phyloP scores from a whole-genome alignment of 1,139 yeast genomes.

The Meyerozyma guilliermondii region DNA sequence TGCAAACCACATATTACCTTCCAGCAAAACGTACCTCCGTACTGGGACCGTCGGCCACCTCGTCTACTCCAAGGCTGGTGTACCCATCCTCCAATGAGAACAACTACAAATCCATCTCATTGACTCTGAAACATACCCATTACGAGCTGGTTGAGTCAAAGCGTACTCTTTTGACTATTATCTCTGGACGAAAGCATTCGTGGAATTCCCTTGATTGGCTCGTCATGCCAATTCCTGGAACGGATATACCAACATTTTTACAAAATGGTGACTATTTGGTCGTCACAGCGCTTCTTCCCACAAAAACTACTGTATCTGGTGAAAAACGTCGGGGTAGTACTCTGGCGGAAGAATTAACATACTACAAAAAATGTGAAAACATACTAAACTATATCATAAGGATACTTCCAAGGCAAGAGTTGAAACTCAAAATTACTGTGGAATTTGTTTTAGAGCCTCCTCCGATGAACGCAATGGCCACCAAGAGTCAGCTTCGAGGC shows the following conservation, averaged over 20 bases:
- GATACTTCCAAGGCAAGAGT: constrained; percentile 19
- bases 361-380: constrained; percentile 31
- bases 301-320: constrained; percentile 16
- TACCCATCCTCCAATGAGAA: constrained; percentile 36
- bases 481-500: constrained; percentile 13
- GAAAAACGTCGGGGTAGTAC: constrained; percentile 6
- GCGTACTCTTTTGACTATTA: constrained; percentile 33
- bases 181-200: constrained; percentile 41
- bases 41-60: constrained; percentile 3
- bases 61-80: constrained; percentile 6
- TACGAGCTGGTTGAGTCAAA: constrained; percentile 17
- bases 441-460: constrained; percentile 36
- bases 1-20: constrained; percentile 31
- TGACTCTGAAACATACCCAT: constrained; percentile 33
- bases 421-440: constrained; percentile 46
- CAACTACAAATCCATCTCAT: constrained; percentile 36
- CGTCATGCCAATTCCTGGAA: constrained; percentile 12
- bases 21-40: constrained; percentile 17
- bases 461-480: constrained; percentile 3
- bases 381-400: constrained; percentile 36
- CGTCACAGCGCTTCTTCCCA: constrained; percentile 29
- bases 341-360: constrained; percentile 24
- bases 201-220: constrained; percentile 43
- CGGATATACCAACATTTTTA: constrained; percentile 16
- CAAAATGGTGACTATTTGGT: constrained; percentile 35